Percentiles rank a stretch among this genome's conserved stretches.
phyloP scores from a whole-genome alignment of 495 filamentous ascomycete species.

The Aspergillus sparsus region DNA sequence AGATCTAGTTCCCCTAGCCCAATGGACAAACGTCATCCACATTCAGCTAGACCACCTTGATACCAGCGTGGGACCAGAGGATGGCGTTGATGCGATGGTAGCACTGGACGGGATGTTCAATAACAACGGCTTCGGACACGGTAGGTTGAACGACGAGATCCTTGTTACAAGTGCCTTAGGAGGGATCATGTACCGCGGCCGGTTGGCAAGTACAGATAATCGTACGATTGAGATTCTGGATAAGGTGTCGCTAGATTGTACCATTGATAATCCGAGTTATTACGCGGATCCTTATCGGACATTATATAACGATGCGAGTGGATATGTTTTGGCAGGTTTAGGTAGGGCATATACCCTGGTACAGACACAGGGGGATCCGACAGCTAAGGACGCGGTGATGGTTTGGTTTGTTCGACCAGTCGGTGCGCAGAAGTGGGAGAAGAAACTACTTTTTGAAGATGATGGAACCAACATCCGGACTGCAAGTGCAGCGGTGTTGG shows the following conservation, averaged over 20 bases:
- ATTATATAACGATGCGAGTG: constrained; percentile 49
- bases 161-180: constrained; percentile 46
- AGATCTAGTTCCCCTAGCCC: constrained; percentile 38
- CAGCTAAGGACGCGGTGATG: constrained; percentile 44
- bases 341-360: constrained; percentile 39
- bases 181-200: constrained; percentile 36
- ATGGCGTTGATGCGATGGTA: constrained; percentile 46
- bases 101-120: constrained; percentile 48
- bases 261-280: constrained; percentile 61
- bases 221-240: constrained; percentile 45
- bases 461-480: constrained; percentile 54
- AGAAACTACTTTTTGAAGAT: constrained; percentile 57
- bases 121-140: constrained; percentile 60
- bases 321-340: constrained; percentile 56
- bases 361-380: constrained; percentile 35
- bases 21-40: constrained; percentile 42
- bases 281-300: constrained; percentile 48
- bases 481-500: constrained; percentile 54
- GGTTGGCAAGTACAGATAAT: constrained; percentile 20
- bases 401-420: constrained; percentile 47
- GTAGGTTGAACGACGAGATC: constrained; percentile 46
- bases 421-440: constrained; percentile 38
- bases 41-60: constrained; percentile 30
- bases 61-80: constrained; percentile 17
- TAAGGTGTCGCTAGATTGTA: constrained; percentile 40